Conservation (phyloP, 148 eudicot genomes). For the Salicornia ramosissima region DNA sequence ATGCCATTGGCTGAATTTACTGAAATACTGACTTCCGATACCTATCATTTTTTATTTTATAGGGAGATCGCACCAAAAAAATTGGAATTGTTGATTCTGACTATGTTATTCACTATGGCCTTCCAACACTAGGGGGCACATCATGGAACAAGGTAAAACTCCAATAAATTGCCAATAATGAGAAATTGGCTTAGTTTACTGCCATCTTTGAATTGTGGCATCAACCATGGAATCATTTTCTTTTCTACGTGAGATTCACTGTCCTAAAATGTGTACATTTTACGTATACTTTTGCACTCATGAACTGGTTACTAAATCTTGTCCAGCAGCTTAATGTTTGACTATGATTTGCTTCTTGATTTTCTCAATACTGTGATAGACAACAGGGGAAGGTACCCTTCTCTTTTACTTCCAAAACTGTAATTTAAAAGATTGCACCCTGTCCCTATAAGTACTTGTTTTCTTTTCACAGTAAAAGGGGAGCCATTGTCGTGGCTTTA, state of each 20-base stretch:
- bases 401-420: not conserved
- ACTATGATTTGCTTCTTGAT: not conserved
- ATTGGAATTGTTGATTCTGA: constrained; percentile 65
- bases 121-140: constrained; percentile 57
- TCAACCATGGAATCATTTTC: not conserved
- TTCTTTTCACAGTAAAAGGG: not conserved
- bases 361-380: not conserved
- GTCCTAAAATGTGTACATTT: not conserved
- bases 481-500: not conserved
- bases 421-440: not conserved
- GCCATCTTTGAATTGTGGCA: not conserved
- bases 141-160: constrained; percentile 33
- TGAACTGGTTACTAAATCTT: not conserved
- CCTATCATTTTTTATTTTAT: not conserved
- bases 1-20: not conserved
- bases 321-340: not conserved
- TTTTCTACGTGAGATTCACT: not conserved
- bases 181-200: constrained; percentile 7
- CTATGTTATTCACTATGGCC: constrained; percentile 51
- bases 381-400: not conserved
- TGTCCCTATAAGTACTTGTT: not conserved
- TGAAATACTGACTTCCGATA: not conserved
- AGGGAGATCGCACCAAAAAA: constrained; percentile 53
- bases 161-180: not conserved
- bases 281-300: not conserved